Evolutionary conservation across 23 red algal genomes (phyloP).

Genomic region (Chondrus crispus): DNA sequence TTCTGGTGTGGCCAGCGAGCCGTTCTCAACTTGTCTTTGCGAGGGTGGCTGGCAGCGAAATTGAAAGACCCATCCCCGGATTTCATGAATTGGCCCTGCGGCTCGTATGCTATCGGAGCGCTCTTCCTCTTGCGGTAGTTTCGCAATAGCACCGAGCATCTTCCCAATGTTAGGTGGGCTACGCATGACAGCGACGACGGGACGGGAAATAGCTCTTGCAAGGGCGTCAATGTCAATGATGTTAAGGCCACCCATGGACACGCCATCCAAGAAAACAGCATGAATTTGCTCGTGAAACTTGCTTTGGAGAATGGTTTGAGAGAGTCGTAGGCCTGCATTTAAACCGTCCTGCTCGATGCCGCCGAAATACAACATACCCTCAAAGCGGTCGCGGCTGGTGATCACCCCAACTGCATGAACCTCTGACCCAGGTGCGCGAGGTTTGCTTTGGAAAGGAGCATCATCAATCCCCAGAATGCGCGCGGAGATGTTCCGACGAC

Average conservation of each 20-base stretch:
- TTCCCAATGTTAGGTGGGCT: conserved; percentile 23
- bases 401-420: conserved; percentile 41
- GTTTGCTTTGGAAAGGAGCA: conserved; percentile 25
- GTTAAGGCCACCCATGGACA: conserved; percentile 52
- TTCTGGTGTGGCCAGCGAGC: conserved; percentile 8
- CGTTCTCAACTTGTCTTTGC: too few relatives aligned
- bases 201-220: conserved; percentile 2
- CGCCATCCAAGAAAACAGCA: conserved; percentile 39
- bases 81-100: conserved; percentile 41
- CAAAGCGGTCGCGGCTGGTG: conserved; percentile 41
- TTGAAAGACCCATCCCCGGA: conserved; percentile 40
- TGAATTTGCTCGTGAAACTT: conserved; percentile 67
- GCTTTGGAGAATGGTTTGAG: conserved; percentile 16
- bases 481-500: conserved; percentile 26
- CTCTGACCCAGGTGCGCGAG: conserved; percentile 29
- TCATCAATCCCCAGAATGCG: conserved; percentile 52
- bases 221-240: conserved; percentile 48
- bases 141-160: conserved; percentile 35
- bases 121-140: conserved; percentile 28
- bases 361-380: conserved; percentile 44
- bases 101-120: conserved; percentile 7
- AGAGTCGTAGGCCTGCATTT: conserved; percentile 16
- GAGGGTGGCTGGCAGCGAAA: conserved; percentile 2
- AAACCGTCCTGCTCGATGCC: conserved; percentile 35
- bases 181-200: conserved; percentile 49